These are phyloP conservation scores for Curvularia spicifera DNA, from an alignment of 2,329 filamentous ascomycete species.

Conservation along the genomic window DNA sequence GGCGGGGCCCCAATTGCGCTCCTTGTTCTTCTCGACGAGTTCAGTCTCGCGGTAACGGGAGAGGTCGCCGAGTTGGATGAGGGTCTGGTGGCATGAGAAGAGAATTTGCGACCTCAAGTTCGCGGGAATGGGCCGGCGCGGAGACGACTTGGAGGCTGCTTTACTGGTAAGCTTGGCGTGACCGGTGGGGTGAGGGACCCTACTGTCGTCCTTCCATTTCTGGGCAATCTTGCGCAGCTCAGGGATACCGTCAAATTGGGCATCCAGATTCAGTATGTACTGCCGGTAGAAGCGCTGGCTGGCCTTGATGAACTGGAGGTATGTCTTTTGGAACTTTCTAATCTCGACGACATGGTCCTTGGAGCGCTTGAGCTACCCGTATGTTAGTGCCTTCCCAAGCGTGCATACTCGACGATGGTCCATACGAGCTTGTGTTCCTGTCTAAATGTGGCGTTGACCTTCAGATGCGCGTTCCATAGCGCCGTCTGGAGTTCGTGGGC, in stretches of 20 bases:
- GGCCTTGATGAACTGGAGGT: slow-evolving; percentile 83
- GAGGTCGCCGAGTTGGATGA: slow-evolving; percentile 88
- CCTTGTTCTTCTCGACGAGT: slow-evolving; percentile 69
- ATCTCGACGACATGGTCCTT: slow-evolving; percentile 66
- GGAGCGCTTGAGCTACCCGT: slow-evolving; percentile 53
- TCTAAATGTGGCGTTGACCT: slow-evolving; percentile 80
- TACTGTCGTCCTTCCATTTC: slow-evolving; percentile 49
- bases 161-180: slow-evolving; percentile 47
- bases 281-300: slow-evolving; percentile 88
- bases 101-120: slow-evolving; percentile 67
- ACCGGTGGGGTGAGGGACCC: slow-evolving; percentile 3
- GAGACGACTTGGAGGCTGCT: slow-evolving; percentile 39
- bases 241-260: slow-evolving; percentile 62
- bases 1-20: slow-evolving; percentile 78
- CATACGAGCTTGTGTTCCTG: slow-evolving; percentile 55
- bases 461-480: slow-evolving; percentile 80
- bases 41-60: slow-evolving; percentile 82
- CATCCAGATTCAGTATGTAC: slow-evolving; percentile 78
- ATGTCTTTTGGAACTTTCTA: slow-evolving; percentile 81
- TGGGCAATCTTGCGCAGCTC: slow-evolving; percentile 65
- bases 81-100: slow-evolving; percentile 77
- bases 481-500: slow-evolving; percentile 69
- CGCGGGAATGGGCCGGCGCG: slow-evolving; percentile 48
- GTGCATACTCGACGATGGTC: neutral
- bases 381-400: slow-evolving; percentile 13